phyloP scores from a whole-genome alignment of 768 basidiomycete species.

The Pisolithus marmoratus region DNA sequence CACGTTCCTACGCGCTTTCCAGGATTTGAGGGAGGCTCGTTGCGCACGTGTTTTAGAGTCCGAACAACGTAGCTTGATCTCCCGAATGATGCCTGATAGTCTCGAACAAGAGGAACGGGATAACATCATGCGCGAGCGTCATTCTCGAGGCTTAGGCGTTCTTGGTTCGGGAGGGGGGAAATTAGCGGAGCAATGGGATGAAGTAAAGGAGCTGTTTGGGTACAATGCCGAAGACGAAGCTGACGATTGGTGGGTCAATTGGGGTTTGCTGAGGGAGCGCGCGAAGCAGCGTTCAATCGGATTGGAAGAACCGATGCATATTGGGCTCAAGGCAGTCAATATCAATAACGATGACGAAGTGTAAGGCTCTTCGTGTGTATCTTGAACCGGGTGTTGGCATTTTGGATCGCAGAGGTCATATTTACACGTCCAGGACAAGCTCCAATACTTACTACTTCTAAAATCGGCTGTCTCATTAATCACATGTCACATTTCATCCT shows the following conservation, averaged over 20 bases:
- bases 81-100: constrained; percentile 41
- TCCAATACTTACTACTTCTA: no score
- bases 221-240: constrained; percentile 52
- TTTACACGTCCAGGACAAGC: no score
- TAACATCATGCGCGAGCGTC: constrained; percentile 30
- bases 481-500: no score
- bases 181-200: constrained; percentile 39
- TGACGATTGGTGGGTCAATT: constrained; percentile 62
- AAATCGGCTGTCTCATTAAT: no score
- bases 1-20: constrained; percentile 47
- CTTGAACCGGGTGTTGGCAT: no score
- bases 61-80: constrained; percentile 40
- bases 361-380: no score
- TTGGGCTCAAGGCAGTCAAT: background rate
- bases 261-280: constrained; percentile 42
- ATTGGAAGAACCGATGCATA: constrained; percentile 12
- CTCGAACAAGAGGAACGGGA: constrained; percentile 43
- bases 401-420: no score
- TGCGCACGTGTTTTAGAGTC: constrained; percentile 39
- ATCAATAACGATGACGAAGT: background rate
- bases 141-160: constrained; percentile 41
- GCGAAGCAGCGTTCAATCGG: constrained; percentile 21
- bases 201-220: constrained; percentile 42
- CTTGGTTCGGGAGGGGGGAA: constrained; percentile 23
- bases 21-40: constrained; percentile 53